Conservation (phyloP, 805 yeast genomes). For the Hanseniaspora nectarophila region DNA sequence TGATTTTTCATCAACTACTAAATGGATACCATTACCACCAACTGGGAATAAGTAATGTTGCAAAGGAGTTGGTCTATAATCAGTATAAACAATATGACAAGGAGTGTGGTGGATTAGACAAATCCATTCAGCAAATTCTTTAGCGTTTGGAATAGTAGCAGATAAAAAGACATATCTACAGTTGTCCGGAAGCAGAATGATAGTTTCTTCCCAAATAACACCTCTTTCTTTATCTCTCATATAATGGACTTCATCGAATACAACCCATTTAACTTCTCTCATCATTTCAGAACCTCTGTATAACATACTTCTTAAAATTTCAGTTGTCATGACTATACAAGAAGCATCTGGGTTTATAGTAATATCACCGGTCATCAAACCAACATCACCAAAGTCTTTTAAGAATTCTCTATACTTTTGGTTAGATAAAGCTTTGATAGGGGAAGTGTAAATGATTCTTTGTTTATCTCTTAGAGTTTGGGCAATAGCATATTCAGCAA, state of each 20-base stretch:
- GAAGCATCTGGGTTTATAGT: slow-evolving; percentile 97
- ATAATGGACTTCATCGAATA: slow-evolving; percentile 95
- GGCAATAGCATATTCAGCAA: slow-evolving; percentile 94
- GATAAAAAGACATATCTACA: slow-evolving; percentile 88
- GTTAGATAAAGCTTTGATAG: slow-evolving; percentile 87
- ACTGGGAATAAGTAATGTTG: slow-evolving; percentile 97
- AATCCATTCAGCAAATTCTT: slow-evolving; percentile 98
- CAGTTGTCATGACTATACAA: slow-evolving; percentile 97
- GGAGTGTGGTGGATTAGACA: slow-evolving; percentile 91
- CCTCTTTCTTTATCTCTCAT: slow-evolving; percentile 98
- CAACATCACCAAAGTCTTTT: slow-evolving; percentile 69
- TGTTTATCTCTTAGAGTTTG: slow-evolving; percentile 85
- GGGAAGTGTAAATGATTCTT: slow-evolving; percentile 89
- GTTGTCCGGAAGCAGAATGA: slow-evolving; percentile 87
- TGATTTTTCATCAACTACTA: slow-evolving; percentile 95
- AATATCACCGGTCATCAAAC: slow-evolving; percentile 98
- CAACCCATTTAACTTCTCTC: slow-evolving; percentile 98
- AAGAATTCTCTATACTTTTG: slow-evolving; percentile 86
- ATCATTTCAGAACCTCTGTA: slow-evolving; percentile 95
- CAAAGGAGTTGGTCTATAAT: slow-evolving; percentile 95
- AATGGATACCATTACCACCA: slow-evolving; percentile 95
- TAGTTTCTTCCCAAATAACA: slow-evolving; percentile 99
- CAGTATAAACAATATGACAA: slow-evolving; percentile 96
- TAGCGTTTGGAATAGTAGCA: slow-evolving; percentile 94
- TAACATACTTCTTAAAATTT: slow-evolving; percentile 90